Base-by-base conservation (phyloP, 495 filamentous ascomycete species). In the Trichoderma reesei region DNA sequence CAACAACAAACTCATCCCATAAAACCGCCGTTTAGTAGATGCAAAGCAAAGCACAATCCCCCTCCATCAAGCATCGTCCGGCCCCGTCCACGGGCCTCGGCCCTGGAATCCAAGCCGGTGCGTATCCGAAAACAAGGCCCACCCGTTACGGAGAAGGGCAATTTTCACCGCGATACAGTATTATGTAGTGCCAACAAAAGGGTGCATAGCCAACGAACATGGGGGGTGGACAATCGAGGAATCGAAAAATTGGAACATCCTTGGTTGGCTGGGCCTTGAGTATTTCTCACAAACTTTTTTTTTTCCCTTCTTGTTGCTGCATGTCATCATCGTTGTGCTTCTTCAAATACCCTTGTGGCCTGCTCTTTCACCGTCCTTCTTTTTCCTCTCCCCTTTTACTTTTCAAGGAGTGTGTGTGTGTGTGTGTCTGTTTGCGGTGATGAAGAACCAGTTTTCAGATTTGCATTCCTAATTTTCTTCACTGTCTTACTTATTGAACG, bases 301-400 rank as follows among this genome's bases (percentile, higher is more conserved):
- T 41, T 41, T 41, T 41, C 5, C 39, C 39, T 41, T 41, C 5
- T 41, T 42, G 10, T 11, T 11, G 41, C 16, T 14, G n/a, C 3
- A 44, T 11, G 41, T 1, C 41, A 18, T 5, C 46, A 26, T 5
- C 16, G n/a, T 20, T n/a, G n/a, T n/a, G n/a, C n/a, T n/a, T n/a
- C 18, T 56, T 34, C 51, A 56, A 56, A 31, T 56, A 56, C 51
- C 51, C 44, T 18, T n/a, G 31, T 56, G 51, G n/a, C n/a, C 26
- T 31, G 26, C 18, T 18, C 26, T 9, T 26, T 56, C 51, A 33
- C 31, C 51, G 10, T 56, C 44, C 44, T 16, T 6, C 44, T n/a
- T 18, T 48, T 48, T 2, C 1, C n/a, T 48, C 44, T 48, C n/a
- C 20, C 20, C n/a, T 48, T 26, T 6, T 48, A 3, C 44, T 48